Evolutionary conservation across 345 rosid species (phyloP).

Genomic region (Brassica nigra): DNA sequence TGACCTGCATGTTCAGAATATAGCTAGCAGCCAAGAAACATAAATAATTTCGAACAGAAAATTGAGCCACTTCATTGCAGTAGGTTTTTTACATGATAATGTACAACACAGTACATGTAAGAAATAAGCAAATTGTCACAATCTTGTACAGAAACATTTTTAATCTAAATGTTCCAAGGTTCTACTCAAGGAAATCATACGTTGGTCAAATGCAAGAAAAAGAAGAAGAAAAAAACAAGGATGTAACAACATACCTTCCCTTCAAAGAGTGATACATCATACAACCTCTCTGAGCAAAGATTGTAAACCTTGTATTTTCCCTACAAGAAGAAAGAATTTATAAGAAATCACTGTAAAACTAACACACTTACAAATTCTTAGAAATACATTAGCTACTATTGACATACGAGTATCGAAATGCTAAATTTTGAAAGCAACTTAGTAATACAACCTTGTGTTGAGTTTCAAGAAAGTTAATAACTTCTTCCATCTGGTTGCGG

Average conservation of each 20-base stretch:
- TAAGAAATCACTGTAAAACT: neutral
- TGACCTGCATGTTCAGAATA: neutral
- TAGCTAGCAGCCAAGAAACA: constrained; percentile 7
- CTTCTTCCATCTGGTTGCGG: constrained; percentile 95
- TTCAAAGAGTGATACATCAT: constrained; percentile 86
- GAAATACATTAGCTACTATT: neutral
- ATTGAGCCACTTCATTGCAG: neutral
- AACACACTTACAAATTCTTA: neutral
- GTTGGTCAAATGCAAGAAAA: constrained; percentile 18
- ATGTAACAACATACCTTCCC: constrained; percentile 64
- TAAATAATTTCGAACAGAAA: constrained; percentile 7
- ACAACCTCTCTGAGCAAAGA: constrained; percentile 87
- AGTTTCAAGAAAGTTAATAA: constrained; percentile 83
- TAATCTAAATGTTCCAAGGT: neutral
- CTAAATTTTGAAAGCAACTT: neutral
- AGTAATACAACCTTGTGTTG: constrained; percentile 65
- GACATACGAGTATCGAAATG: neutral
- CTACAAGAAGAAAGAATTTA: constrained; percentile 44
- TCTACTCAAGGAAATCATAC: neutral
- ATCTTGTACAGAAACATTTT: neutral
- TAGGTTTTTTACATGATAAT: neutral
- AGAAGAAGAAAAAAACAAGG: neutral
- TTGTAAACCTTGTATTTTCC: constrained; percentile 88
- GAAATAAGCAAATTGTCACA: constrained; percentile 9
- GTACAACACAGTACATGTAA: neutral